Base-by-base conservation (phyloP, 176 grass and related monocot genomes). In the Oryza glaberrima region DNA sequence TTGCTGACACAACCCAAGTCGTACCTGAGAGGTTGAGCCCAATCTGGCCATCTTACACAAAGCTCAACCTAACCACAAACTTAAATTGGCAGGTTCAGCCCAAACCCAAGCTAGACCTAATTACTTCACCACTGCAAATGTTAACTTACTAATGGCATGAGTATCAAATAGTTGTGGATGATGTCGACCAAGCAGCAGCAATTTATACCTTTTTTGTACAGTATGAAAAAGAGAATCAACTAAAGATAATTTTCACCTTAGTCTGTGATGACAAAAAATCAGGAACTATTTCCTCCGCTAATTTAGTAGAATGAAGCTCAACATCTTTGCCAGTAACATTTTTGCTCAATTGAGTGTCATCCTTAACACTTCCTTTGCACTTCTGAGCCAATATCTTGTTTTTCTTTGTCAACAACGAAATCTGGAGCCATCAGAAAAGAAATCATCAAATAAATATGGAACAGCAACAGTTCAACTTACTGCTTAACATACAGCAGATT, bases 301-400 rank as follows among this genome's bases (percentile, higher is more conserved):
- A 68, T 86, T 76, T 67, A 67, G 46, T 22, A 65, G 67, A 85
- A 44, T 82, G 68, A 83, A 86, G 64, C 78, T 82, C 63, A 82
- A 41, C 83, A 56, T 65, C 64, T 78, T 88, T 83, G 47, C 64
- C 66, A 67, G 47, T 81, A 84, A 26, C 76, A 22, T 77, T 95
- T 88, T 77, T 76, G 66, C 41, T 81, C 52, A 84, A 20, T 19
- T 68, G 68, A 60, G 60, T 84, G 35, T 19, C 49, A 81, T 52
- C 85, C 30, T 80, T 78, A 35, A 80, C 70, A 56, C 61, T 90
- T 74, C 51, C 64, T 85, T 85, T 94, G 56, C 76, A 86, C 87
- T 88, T 92, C 49, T 94, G 69, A 52, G 67, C 69, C 86, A 99
- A 82, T 52, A 89, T 77, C 58, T 89, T 99, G 88, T 99, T 99